A percentile compares a stretch with the other conserved stretches of the same genome.
Evolutionary conservation across 1,139 yeast species (phyloP).

Genomic region (Geotrichum carabidarum): DNA sequence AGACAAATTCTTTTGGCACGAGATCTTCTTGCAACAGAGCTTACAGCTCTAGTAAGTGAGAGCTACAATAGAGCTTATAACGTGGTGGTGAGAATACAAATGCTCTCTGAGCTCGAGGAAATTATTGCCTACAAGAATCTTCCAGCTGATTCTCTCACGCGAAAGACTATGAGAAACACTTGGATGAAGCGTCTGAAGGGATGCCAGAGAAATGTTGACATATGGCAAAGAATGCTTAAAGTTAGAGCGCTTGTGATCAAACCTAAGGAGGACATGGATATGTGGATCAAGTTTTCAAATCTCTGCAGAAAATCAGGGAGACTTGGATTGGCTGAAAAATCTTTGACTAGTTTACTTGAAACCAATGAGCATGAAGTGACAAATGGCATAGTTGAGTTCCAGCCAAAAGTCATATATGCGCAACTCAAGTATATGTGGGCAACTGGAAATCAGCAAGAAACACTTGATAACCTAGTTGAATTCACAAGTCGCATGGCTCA

Average conservation of each 20-base stretch:
- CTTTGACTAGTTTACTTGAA: conserved; percentile 69
- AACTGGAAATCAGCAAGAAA: conserved; percentile 81
- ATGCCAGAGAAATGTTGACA: conserved; percentile 93
- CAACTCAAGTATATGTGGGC: conserved; percentile 97
- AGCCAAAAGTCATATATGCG: conserved; percentile 92
- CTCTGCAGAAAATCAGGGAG: conserved; percentile 92
- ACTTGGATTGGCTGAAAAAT: conserved; percentile 85
- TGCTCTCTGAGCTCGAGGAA: conserved; percentile 95
- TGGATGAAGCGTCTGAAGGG: conserved; percentile 93
- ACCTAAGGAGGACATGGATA: conserved; percentile 95
- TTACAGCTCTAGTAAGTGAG: conserved; percentile 91
- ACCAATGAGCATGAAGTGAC: conserved; percentile 57
- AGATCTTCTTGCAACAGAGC: conserved; percentile 84
- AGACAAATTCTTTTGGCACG: conserved; percentile 77
- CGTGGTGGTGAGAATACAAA: conserved; percentile 92
- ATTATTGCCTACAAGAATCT: conserved; percentile 81
- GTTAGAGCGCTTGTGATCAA: conserved; percentile 89
- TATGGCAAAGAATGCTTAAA: conserved; percentile 94
- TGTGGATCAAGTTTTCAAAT: conserved; percentile 98
- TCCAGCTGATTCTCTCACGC: conserved; percentile 68
- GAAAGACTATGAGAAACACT: conserved; percentile 75
- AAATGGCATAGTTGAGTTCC: conserved; percentile 21
- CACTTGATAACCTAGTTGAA: conserved; percentile 76
- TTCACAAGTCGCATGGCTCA: conserved; percentile 88
- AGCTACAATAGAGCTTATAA: conserved; percentile 96